These are phyloP conservation scores for Saccharata proteae DNA, from an alignment of 2,329 filamentous ascomycete species.

Conservation along the genomic window DNA sequence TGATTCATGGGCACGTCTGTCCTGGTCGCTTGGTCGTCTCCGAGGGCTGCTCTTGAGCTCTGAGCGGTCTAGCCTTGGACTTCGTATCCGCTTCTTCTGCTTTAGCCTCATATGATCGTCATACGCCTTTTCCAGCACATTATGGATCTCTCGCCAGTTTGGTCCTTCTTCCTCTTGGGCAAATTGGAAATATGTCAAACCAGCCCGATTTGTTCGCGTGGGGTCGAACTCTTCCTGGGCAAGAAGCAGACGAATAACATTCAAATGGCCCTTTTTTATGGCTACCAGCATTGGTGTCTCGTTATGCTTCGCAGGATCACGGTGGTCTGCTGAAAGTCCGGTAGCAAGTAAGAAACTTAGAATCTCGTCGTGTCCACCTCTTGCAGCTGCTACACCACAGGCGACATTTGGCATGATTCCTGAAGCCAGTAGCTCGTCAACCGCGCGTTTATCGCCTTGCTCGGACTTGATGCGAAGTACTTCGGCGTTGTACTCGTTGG, in stretches of 20 bases:
- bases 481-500: constrained; percentile 37
- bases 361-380: constrained; percentile 81
- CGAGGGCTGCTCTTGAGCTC: constrained; percentile 23
- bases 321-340: constrained; percentile 33
- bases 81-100: constrained; percentile 4
- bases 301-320: constrained; percentile 62
- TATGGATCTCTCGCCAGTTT: constrained; percentile 79
- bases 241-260: constrained; percentile 69
- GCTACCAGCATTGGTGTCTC: constrained; percentile 90
- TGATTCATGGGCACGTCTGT: constrained; percentile 20
- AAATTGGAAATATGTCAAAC: constrained; percentile 77
- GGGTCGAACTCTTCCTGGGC: constrained; percentile 74
- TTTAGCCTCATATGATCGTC: constrained; percentile 39
- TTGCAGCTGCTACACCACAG: constrained; percentile 79
- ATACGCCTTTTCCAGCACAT: constrained; percentile 64
- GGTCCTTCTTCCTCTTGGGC: constrained; percentile 72
- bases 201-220: constrained; percentile 57
- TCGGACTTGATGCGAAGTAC: constrained; percentile 36
- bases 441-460: constrained; percentile 36
- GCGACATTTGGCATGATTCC: constrained; percentile 58
- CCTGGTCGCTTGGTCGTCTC: constrained; percentile 10
- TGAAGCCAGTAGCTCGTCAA: constrained; percentile 36
- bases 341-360: constrained; percentile 56
- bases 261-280: constrained; percentile 77
- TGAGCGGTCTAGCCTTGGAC: constrained; percentile 10